Evolutionary conservation across 306 rosid genomes (phyloP).

Genomic region (Mimosa bimucronata): DNA sequence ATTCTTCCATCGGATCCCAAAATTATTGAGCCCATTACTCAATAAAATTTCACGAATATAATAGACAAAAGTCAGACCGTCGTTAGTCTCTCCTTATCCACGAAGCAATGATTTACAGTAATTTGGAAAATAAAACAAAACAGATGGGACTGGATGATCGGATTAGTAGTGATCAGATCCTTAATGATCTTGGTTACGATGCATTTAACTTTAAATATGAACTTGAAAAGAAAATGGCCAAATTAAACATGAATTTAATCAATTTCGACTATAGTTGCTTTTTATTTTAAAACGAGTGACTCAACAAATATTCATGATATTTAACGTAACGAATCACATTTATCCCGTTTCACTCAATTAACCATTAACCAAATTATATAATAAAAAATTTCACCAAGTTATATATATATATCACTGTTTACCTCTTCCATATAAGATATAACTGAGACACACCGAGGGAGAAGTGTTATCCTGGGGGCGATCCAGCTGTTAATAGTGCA

Average conservation of each 20-base stretch:
- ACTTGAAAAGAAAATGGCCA: not conserved
- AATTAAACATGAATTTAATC: not conserved
- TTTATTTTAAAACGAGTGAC: not conserved
- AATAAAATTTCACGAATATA: not conserved
- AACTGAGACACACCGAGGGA: not conserved
- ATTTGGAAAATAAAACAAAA: not conserved
- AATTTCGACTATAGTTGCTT: too few species aligned
- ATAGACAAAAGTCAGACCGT: not conserved
- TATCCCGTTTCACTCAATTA: not conserved
- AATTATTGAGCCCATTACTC: not conserved
- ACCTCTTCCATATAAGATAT: too few species aligned
- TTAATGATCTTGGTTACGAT: not conserved
- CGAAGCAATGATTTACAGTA: not conserved
- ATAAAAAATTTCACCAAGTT: not conserved
- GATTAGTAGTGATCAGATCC: too few species aligned
- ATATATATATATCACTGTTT: too few species aligned
- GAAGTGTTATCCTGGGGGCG: not conserved
- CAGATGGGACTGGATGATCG: not conserved
- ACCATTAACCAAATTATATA: too few species aligned
- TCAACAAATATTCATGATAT: not conserved
- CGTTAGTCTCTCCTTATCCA: not conserved
- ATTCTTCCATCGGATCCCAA: not conserved
- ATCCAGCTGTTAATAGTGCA: not conserved
- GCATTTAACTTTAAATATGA: not conserved
- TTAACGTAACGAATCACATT: not conserved